Evolutionary conservation across 2,329 filamentous ascomycete species (phyloP).

Genomic region (Hypoxylon rubiginosum): DNA sequence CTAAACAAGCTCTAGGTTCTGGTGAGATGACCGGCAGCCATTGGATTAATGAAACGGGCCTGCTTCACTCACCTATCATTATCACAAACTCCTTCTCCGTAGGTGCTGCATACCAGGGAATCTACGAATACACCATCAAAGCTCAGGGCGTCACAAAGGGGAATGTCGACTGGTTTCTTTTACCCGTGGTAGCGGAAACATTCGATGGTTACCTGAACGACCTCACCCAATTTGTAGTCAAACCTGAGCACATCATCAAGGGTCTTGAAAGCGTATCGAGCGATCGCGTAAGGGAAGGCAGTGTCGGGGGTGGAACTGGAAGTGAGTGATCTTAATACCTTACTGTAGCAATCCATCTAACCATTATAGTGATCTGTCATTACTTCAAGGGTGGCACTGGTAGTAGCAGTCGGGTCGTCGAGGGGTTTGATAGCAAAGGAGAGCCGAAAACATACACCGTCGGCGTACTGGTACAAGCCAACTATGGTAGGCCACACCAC

Average conservation of each 20-base stretch:
- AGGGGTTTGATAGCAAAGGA: constrained; percentile 57
- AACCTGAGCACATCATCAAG: constrained; percentile 64
- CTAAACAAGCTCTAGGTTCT: constrained; percentile 54
- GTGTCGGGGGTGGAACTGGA: constrained; percentile 75
- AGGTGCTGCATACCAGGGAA: constrained; percentile 70
- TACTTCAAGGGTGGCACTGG: constrained; percentile 77
- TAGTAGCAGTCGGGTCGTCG: constrained; percentile 69
- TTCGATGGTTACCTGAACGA: constrained; percentile 74
- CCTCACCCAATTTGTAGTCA: constrained; percentile 67
- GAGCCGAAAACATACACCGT: constrained; percentile 65
- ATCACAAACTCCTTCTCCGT: constrained; percentile 71
- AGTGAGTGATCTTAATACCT: constrained; percentile 40
- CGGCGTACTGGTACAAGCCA: constrained; percentile 73
- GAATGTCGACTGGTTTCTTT: constrained; percentile 65
- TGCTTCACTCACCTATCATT: constrained; percentile 70
- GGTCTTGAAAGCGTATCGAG: constrained; percentile 66
- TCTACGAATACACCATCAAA: constrained; percentile 68
- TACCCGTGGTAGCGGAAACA: constrained; percentile 73
- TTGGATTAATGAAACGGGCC: constrained; percentile 72
- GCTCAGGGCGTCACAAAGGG: constrained; percentile 59
- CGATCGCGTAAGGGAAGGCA: constrained; percentile 70
- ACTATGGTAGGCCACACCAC: constrained; percentile 71
- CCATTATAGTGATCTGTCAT: constrained; percentile 69
- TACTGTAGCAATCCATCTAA: neutral
- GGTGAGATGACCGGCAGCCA: constrained; percentile 73